Percentiles rank a stretch among this genome's conserved stretches.
Evolutionary conservation across 2,329 filamentous ascomycete genomes (phyloP).

Genomic region (Neonectria sp.): DNA sequence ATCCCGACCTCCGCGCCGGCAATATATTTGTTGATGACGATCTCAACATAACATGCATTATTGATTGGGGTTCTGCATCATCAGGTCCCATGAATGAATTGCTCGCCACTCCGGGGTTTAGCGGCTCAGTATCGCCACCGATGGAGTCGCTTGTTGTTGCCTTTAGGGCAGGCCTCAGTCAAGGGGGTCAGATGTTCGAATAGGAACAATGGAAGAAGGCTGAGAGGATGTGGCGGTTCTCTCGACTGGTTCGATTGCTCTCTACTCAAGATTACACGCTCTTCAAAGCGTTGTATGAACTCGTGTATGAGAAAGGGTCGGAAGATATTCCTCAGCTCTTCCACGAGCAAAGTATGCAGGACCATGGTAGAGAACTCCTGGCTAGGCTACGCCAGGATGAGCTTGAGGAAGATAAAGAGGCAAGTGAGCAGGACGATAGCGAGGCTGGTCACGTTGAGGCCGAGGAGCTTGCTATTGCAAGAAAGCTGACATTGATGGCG

Average conservation of each 20-base stretch:
- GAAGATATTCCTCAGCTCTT: constrained; percentile 30
- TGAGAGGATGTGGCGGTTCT: constrained; percentile 38
- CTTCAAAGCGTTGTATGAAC: constrained; percentile 35
- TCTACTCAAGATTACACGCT: constrained; percentile 38
- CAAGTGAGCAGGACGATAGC: neutral
- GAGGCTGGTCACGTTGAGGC: neutral
- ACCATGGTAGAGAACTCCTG: constrained; percentile 28
- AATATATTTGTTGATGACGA: constrained; percentile 47
- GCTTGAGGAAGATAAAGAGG: constrained; percentile 14
- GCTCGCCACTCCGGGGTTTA: constrained; percentile 27
- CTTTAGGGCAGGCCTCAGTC: constrained; percentile 28
- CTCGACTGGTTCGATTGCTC: constrained; percentile 37
- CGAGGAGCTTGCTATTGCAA: constrained; percentile 10
- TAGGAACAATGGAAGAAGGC: constrained; percentile 26
- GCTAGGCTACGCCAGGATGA: constrained; percentile 24
- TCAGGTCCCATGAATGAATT: constrained; percentile 36
- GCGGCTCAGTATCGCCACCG: neutral
- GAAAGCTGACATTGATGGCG: constrained; percentile 17
- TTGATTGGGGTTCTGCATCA: constrained; percentile 45
- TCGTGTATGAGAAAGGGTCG: constrained; percentile 23
- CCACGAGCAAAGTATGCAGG: constrained; percentile 21
- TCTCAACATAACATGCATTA: constrained; percentile 44
- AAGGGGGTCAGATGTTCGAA: constrained; percentile 1
- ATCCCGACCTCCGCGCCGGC: constrained; percentile 45
- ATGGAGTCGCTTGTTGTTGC: constrained; percentile 19